Evolutionary conservation across 78 protist species (phyloP).

Genomic region (Fonticula alba): DNA sequence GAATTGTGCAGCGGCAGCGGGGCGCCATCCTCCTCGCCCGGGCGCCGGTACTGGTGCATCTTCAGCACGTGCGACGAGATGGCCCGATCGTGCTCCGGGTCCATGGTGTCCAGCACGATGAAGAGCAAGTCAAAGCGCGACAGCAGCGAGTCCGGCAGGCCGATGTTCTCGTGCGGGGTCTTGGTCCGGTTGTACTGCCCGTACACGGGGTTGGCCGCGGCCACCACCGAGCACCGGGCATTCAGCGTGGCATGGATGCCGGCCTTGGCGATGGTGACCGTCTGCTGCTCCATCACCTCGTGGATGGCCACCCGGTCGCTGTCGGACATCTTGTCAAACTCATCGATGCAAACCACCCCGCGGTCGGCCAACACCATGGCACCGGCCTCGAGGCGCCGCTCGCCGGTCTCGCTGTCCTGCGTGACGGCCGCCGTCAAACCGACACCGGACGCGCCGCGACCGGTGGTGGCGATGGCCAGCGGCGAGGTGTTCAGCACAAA

Average conservation of each 20-base stretch:
- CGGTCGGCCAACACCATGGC: slow-evolving; percentile 99
- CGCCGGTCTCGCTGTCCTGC: slow-evolving; percentile 82
- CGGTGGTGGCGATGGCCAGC: slow-evolving; percentile 90
- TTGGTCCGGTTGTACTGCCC: slow-evolving; percentile 59
- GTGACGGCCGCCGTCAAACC: slow-evolving; percentile 98
- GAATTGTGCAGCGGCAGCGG: background rate
- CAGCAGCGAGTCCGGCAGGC: slow-evolving; percentile 94
- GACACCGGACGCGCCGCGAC: slow-evolving; percentile 96
- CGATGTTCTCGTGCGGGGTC: slow-evolving; percentile 63
- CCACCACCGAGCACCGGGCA: slow-evolving; percentile 95
- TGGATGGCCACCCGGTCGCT: slow-evolving; percentile 80
- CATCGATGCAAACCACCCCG: slow-evolving; percentile 95
- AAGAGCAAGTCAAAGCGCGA: slow-evolving; percentile 98
- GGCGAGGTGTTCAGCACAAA: slow-evolving; percentile 81
- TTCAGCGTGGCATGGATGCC: slow-evolving; percentile 96
- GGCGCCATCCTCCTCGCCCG: background rate
- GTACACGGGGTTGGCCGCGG: slow-evolving; percentile 98
- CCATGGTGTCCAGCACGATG: slow-evolving; percentile 70
- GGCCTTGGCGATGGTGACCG: slow-evolving; percentile 97
- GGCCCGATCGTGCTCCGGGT: slow-evolving; percentile 30
- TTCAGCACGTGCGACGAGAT: slow-evolving; percentile 69
- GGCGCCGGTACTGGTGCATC: slow-evolving; percentile 44
- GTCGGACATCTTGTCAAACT: slow-evolving; percentile 95
- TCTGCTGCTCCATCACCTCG: slow-evolving; percentile 98
- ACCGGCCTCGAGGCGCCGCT: slow-evolving; percentile 95